Evolutionary conservation across 371 early-diverging fungal genomes (phyloP), one percentile per base, ranked within the genome.

Genomic region (Conidiobolus incongruus): DNA sequence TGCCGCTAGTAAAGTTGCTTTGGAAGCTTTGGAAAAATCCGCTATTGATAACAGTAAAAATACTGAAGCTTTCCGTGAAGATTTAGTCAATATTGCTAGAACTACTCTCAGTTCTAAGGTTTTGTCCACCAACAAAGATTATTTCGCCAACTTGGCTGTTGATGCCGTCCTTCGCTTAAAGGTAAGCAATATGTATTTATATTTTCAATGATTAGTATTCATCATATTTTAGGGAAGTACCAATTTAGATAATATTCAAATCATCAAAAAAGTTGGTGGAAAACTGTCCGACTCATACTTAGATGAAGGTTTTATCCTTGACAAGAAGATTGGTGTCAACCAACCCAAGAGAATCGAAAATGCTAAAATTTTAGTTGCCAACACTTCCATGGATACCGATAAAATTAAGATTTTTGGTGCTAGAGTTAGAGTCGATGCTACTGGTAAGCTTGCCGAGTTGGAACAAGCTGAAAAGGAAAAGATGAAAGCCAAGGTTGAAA

Each of bases 341-440:
- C 87, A 84, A 58, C 91, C 96, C 44, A 93, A 92, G 61, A 63
- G 85, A 41, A 76, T 96, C 45, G 86, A 88, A 66, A 92, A 94
- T 49, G 93, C 93, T 30, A 89, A 78, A 51, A 91, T 99, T 51
- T 67, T 99, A 58, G 75, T 97, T 60, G 98, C 96, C 54, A 99
- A 99, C 59, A 97, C 98, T 48, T 80, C 96, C 40, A 91, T 99
- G 93, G 99, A 99, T 64, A 90, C 95, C 15, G 99, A 99, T 60
- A 99, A 99, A 63, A 89, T 99, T 63, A 99, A 99, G 72, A 85
- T 99, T 43, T 98, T 96, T 64, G 97, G 97, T 47, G 95, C 99
- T 24, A 85, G 95, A 49, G 81, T 98, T 38, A 78, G 84, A 40
- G 99, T 99, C 1, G 87, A 89, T 53, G 85, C 92, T 36, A 88